Conservation (phyloP, 2,329 filamentous ascomycete species). For the Stenocarpella maydis region DNA sequence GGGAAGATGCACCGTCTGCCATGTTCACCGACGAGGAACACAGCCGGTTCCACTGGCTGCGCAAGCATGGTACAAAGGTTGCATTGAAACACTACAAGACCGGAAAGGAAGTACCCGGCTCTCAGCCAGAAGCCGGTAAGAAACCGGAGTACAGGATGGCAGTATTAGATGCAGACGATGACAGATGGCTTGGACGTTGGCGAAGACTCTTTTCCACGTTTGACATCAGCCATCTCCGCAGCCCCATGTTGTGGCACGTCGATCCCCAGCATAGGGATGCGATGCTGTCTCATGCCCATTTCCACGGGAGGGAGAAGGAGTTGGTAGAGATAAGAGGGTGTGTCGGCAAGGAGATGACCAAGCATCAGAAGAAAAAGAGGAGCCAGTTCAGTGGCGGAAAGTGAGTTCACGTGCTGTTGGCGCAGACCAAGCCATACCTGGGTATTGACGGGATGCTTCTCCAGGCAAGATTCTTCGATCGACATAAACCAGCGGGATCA, state of each 20-base stretch:
- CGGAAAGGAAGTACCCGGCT: conserved; percentile 41
- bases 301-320: conserved; percentile 66
- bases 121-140: neutral
- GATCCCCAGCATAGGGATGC: conserved; percentile 80
- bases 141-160: conserved; percentile 55
- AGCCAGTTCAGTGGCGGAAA: conserved; percentile 50
- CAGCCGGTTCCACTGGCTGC: conserved; percentile 81
- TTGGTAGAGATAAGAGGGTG: conserved; percentile 76
- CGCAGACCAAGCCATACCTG: too few species aligned
- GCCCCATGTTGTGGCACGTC: conserved; percentile 84
- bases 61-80: conserved; percentile 68
- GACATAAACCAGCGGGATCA: conserved; percentile 72
- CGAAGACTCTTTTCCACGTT: conserved; percentile 72
- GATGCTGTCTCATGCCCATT: conserved; percentile 73
- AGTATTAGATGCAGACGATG: conserved; percentile 72
- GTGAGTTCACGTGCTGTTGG: conserved; percentile 43
- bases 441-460: neutral
- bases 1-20: conserved; percentile 77
- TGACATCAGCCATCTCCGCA: conserved; percentile 75
- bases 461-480: conserved; percentile 53
- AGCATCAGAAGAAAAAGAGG: conserved; percentile 76
- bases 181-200: conserved; percentile 76
- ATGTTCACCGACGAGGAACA: conserved; percentile 87
- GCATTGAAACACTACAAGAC: conserved; percentile 62
- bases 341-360: conserved; percentile 82